Percentiles rank a stretch among this genome's conserved stretches.
Conservation (phyloP, 371 early-diverging fungal species). For the Apophysomyces ossiformis region DNA sequence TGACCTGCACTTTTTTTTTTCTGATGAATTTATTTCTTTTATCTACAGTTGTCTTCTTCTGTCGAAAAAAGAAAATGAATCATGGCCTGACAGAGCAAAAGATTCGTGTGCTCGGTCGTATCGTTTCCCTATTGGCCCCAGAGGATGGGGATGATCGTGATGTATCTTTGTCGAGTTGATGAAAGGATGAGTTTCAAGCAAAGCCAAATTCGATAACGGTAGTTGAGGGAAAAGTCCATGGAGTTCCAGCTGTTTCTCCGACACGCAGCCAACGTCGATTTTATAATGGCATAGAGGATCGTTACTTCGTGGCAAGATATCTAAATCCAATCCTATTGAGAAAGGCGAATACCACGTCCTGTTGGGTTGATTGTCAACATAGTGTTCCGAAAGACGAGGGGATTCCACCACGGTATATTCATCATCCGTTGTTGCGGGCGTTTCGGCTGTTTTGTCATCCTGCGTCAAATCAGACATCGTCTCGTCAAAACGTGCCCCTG, state of each 20-base stretch:
- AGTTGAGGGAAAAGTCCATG: constrained; percentile 4
- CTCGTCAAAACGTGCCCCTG: not conserved
- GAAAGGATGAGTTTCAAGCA: constrained; percentile 15
- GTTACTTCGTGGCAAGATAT: constrained; percentile 14
- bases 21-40: constrained; percentile 3
- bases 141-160: constrained; percentile 5
- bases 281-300: constrained; percentile 2
- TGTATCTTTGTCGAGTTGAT: not conserved
- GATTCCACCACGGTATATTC: constrained; percentile 2
- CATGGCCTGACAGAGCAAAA: not conserved
- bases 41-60: constrained; percentile 7
- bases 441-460: not conserved
- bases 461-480: not conserved
- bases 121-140: constrained; percentile 4
- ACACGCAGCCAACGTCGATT: not conserved
- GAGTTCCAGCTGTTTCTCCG: not conserved
- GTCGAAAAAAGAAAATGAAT: constrained; percentile 3
- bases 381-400: not conserved
- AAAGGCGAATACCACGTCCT: constrained; percentile 25
- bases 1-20: constrained; percentile 7
- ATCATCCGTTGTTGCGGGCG: not conserved
- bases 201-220: constrained; percentile 5
- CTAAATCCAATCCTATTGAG: constrained; percentile 7
- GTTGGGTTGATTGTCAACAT: constrained; percentile 42
- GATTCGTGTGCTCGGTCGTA: not conserved